Base-by-base conservation (phyloP, 2,329 filamentous ascomycete species). In the Trichothecium sympodiale region DNA sequence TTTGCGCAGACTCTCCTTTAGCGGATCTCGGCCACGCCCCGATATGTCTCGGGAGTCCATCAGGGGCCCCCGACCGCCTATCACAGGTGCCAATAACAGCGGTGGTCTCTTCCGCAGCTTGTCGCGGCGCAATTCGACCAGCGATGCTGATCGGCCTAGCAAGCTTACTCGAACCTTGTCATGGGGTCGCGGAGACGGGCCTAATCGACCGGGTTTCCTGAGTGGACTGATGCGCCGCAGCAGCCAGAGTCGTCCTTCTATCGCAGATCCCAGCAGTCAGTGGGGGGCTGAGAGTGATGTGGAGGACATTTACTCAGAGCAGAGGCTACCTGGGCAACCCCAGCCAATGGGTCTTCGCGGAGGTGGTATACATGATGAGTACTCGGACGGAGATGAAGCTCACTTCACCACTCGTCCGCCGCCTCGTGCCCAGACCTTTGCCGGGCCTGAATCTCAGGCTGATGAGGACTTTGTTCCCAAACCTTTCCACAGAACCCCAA, bases 401-500 rank as follows among this genome's bases (percentile, higher is more conserved):
- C 67, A 70, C 40, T 80, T 79, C 46, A 69, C 62, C 4, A 60
- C 66, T 5, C 56, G 53, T 8, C 52, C 60, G 9, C 48, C 49
- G 8, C 53, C 49, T 8, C 44, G 52, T 36, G 46, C 51, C 5
- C 50, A 58, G 25, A 55, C 55, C 31, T 38, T 16, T 42, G 46
- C 32, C 26, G 17, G 16, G 27, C 28, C 16, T 13, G 35, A 37
- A 29, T 4, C 15, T 9, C 20, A 26, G 5, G 8, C 23, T 13
- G 17, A 25, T 4, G 34, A 36, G 17, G 37, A 36, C 9, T 30
- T 34, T 2, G 13, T 36, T 5, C 29, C 34, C 5, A 49, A 51
- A 2, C 59, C 64, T 1, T 83, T 86, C 55, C 74, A 77, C 45
- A 77, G 82, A 29, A 78, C 77, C 5, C 80, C 82, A 2, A 87